Conservation (phyloP, 352 stramenopile genomes). For the Phytophthora sansomeana region DNA sequence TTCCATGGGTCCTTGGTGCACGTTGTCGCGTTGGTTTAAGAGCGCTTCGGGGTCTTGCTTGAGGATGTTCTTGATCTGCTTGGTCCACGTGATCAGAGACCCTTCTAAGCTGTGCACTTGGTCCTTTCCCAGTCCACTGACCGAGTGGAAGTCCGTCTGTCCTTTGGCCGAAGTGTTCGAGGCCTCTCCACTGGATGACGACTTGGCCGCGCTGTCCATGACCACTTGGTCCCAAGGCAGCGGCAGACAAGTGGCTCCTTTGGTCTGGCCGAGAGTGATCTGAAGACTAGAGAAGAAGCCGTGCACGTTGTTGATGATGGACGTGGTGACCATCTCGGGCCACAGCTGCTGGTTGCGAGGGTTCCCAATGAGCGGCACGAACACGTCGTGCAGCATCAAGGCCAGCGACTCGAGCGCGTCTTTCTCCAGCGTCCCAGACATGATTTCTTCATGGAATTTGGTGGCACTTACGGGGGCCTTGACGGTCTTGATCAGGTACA, state of each 20-base stretch:
- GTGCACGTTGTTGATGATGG: conserved; percentile 80
- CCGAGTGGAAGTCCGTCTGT: conserved; percentile 17
- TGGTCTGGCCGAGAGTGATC: conserved; percentile 89
- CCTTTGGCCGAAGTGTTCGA: conserved; percentile 8
- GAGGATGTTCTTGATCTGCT: conserved; percentile 95
- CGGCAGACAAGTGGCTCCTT: conserved; percentile 84
- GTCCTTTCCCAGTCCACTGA: conserved; percentile 64
- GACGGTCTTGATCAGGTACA: conserved; percentile 82
- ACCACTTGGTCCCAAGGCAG: conserved; percentile 84
- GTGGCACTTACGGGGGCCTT: conserved; percentile 71
- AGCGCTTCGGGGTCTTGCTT: conserved; percentile 89
- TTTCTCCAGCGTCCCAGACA: conserved; percentile 76
- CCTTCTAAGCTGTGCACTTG: conserved; percentile 89
- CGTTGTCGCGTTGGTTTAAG: conserved; percentile 58
- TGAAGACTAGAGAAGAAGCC: conserved; percentile 87
- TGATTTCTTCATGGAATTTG: conserved; percentile 73
- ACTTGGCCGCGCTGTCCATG: conserved; percentile 53
- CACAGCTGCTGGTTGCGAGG: conserved; percentile 80
- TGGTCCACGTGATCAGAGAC: conserved; percentile 94
- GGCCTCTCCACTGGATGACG: conserved; percentile 7
- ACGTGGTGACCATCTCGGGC: conserved; percentile 85
- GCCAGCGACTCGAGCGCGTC: conserved; percentile 80
- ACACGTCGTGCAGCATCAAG: conserved; percentile 77
- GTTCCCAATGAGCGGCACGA: conserved; percentile 81
- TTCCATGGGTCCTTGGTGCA: conserved; percentile 83